phyloP scores from a whole-genome alignment of 2,329 filamentous ascomycete species.

The Pseudofabraea citricarpa region DNA sequence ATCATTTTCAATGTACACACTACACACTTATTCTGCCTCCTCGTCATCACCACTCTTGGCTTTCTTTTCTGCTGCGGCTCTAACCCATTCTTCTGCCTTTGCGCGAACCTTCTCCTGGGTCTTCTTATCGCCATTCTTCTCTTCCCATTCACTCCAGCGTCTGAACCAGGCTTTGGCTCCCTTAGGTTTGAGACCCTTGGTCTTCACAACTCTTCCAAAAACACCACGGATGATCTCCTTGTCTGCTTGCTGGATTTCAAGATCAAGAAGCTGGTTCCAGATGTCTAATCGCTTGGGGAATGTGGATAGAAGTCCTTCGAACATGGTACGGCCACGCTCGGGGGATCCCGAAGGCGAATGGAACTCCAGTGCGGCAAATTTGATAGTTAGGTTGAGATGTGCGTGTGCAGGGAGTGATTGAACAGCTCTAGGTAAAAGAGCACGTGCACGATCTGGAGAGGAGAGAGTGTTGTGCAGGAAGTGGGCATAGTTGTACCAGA shows the following conservation, averaged over 20 bases:
- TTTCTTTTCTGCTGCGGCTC: conserved; percentile 37
- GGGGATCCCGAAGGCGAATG: conserved; percentile 74
- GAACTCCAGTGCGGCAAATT: conserved; percentile 92
- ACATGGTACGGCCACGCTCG: conserved; percentile 90
- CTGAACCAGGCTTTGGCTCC: conserved; percentile 86
- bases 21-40: background rate
- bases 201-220: conserved; percentile 73
- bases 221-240: conserved; percentile 63
- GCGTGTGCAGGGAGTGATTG: conserved; percentile 69
- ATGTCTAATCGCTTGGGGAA: conserved; percentile 88
- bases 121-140: conserved; percentile 65
- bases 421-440: conserved; percentile 75
- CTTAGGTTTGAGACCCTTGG: conserved; percentile 71
- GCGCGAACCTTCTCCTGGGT: conserved; percentile 65
- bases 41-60: conserved; percentile 11
- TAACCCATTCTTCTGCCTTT: conserved; percentile 67
- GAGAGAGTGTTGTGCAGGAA: conserved; percentile 76
- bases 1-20: too few species aligned
- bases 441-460: conserved; percentile 68
- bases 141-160: conserved; percentile 87
- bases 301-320: conserved; percentile 77
- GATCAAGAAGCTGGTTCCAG: conserved; percentile 87
- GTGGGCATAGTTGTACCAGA: conserved; percentile 93
- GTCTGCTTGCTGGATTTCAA: conserved; percentile 65
- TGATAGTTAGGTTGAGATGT: conserved; percentile 70